Evolutionary conservation across 306 rosid genomes (phyloP).

Genomic region (Hippophae gyantsensis): DNA sequence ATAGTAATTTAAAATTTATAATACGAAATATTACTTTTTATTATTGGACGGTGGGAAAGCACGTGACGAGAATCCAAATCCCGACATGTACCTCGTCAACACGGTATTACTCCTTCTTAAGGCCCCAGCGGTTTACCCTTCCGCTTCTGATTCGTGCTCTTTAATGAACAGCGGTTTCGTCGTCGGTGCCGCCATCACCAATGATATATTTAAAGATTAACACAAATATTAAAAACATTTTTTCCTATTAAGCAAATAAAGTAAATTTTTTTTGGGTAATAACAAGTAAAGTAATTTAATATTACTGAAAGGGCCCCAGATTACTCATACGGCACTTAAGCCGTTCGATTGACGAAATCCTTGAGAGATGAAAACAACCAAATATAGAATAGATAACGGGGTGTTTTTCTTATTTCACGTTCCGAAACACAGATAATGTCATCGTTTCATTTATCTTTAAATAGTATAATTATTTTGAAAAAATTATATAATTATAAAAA

Average conservation of each 20-base stretch:
- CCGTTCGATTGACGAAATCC: slow-evolving; percentile 20
- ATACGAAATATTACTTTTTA: neutral
- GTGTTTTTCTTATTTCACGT: too few species aligned
- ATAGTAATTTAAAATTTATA: too few species aligned
- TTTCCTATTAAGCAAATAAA: neutral
- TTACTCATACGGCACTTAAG: neutral
- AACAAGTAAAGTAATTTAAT: too few species aligned
- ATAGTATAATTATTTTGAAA: too few species aligned
- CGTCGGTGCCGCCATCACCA: slow-evolving; percentile 53
- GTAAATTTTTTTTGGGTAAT: neutral
- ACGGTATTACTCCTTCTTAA: slow-evolving; percentile 12
- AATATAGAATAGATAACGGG: too few species aligned
- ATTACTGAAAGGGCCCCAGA: slow-evolving; percentile 10
- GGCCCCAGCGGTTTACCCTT: slow-evolving; percentile 32
- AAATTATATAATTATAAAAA: too few species aligned
- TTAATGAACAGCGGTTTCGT: slow-evolving; percentile 30
- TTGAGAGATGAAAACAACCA: slow-evolving; percentile 1
- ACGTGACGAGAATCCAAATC: slow-evolving; percentile 56
- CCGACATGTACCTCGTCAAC: slow-evolving; percentile 61
- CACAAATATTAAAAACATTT: neutral
- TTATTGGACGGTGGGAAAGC: slow-evolving; percentile 41
- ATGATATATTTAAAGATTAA: neutral
- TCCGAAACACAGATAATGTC: too few species aligned
- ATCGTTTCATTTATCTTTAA: too few species aligned
- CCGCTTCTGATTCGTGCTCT: slow-evolving; percentile 32